Conservation (phyloP, 129 eudicot species). For the Escallonia rubra region DNA sequence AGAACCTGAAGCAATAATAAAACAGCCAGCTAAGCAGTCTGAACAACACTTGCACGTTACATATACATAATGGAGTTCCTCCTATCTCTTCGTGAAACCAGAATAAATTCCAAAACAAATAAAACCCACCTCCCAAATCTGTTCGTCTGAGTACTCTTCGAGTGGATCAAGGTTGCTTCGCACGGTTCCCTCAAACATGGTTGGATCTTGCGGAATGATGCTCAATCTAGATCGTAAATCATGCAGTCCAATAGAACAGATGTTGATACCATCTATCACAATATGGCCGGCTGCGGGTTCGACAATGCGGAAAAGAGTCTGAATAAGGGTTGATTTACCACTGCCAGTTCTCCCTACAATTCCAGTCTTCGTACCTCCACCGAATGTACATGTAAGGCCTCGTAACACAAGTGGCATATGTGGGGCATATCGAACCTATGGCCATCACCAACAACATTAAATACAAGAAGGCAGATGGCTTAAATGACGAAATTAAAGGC, state of each 20-base stretch:
- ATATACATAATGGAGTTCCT: too few relatives aligned
- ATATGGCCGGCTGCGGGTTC: conserved; percentile 69
- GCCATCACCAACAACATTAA: neutral
- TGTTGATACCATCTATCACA: conserved; percentile 60
- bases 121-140: conserved; percentile 84
- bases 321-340: conserved; percentile 94
- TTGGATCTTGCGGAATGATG: conserved; percentile 96
- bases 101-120: neutral
- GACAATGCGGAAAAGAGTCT: conserved; percentile 84
- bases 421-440: conserved; percentile 83
- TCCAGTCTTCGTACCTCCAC: conserved; percentile 84
- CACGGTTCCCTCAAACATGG: conserved; percentile 86
- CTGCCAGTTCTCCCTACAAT: conserved; percentile 97
- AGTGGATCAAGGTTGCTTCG: conserved; percentile 93
- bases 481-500: neutral
- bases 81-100: neutral
- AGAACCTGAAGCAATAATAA: conserved; percentile 45
- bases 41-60: neutral
- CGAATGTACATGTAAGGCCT: conserved; percentile 81
- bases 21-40: neutral
- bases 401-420: conserved; percentile 92
- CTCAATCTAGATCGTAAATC: conserved; percentile 85
- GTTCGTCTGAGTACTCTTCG: conserved; percentile 76
- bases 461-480: neutral
- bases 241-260: conserved; percentile 77